A percentile compares a stretch with the other conserved stretches of the same genome.
Conservation (phyloP, 2,329 filamentous ascomycete genomes). For the Sclerotinia trifoliorum region DNA sequence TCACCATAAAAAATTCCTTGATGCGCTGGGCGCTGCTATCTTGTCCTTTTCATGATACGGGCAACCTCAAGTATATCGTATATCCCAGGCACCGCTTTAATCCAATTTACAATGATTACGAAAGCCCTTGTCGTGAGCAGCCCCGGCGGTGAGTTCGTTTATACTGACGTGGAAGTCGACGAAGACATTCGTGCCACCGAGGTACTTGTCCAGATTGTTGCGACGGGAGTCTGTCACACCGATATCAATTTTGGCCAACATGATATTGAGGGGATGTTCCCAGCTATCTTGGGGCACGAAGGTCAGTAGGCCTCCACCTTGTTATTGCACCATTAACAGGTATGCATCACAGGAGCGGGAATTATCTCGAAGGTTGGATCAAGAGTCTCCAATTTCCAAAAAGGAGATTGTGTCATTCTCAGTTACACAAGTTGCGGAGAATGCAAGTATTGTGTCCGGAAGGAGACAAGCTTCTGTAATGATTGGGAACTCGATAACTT, state of each 20-base stretch:
- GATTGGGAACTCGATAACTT: slow-evolving; percentile 35
- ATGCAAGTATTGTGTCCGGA: slow-evolving; percentile 38
- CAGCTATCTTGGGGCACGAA: slow-evolving; percentile 39
- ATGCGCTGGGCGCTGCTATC: not conserved
- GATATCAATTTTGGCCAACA: slow-evolving; percentile 30
- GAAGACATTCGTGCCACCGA: slow-evolving; percentile 34
- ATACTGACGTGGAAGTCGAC: slow-evolving; percentile 23
- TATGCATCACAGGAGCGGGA: slow-evolving; percentile 27
- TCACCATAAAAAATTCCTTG: not conserved
- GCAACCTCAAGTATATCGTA: not conserved
- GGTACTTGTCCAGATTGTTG: slow-evolving; percentile 42
- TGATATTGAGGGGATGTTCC: slow-evolving; percentile 30
- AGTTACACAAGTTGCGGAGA: slow-evolving; percentile 40
- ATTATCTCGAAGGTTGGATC: slow-evolving; percentile 27
- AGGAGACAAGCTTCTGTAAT: slow-evolving; percentile 38
- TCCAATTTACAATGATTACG: slow-evolving; percentile 1
- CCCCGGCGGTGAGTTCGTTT: slow-evolving; percentile 16
- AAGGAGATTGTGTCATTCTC: slow-evolving; percentile 40
- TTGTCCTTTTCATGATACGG: not conserved
- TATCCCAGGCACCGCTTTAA: not conserved
- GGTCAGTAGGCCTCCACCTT: slow-evolving; percentile 24
- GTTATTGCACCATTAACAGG: not conserved
- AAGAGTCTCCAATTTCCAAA: slow-evolving; percentile 19
- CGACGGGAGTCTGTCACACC: slow-evolving; percentile 40
- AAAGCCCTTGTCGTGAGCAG: slow-evolving; percentile 13